Percentiles rank a stretch among this genome's conserved stretches.
Evolutionary conservation across 164 flowering plant species (phyloP).

Genomic region (Saururus chinensis): DNA sequence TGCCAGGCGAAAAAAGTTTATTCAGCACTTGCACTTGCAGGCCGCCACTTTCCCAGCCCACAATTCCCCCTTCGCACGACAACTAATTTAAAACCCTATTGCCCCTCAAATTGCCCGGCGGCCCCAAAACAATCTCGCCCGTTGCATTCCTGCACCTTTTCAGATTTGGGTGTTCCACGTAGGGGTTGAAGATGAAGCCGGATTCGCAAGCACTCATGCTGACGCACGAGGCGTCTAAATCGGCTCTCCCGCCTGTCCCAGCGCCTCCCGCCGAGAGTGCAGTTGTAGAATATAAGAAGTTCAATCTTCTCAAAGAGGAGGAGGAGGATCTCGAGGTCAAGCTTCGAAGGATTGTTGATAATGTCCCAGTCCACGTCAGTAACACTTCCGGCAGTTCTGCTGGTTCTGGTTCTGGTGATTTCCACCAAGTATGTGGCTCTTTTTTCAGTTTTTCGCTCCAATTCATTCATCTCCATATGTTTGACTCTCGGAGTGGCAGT

Average conservation of each 20-base stretch:
- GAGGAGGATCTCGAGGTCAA: constrained; percentile 92
- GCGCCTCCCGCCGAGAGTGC: constrained; percentile 28
- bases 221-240: constrained; percentile 9
- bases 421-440: constrained; percentile 62
- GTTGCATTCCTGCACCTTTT: too few relatives aligned
- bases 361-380: constrained; percentile 93
- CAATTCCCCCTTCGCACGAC: too few relatives aligned
- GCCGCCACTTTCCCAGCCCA: too few relatives aligned
- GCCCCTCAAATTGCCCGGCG: too few relatives aligned
- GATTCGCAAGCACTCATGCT: background rate
- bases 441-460: background rate
- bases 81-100: too few relatives aligned
- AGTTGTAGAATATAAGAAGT: constrained; percentile 60
- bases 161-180: too few relatives aligned
- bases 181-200: background rate
- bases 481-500: too few relatives aligned
- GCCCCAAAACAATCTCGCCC: too few relatives aligned
- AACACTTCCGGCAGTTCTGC: constrained; percentile 99
- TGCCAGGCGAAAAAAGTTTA: too few relatives aligned
- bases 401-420: constrained; percentile 98
- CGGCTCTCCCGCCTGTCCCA: constrained; percentile 24
- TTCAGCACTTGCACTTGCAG: too few relatives aligned
- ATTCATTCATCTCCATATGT: too few relatives aligned
- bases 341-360: constrained; percentile 80
- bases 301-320: constrained; percentile 36